These are phyloP conservation scores for Colletotrichum tamarilloi DNA, from an alignment of 2,329 filamentous ascomycete genomes.

Conservation along the genomic window DNA sequence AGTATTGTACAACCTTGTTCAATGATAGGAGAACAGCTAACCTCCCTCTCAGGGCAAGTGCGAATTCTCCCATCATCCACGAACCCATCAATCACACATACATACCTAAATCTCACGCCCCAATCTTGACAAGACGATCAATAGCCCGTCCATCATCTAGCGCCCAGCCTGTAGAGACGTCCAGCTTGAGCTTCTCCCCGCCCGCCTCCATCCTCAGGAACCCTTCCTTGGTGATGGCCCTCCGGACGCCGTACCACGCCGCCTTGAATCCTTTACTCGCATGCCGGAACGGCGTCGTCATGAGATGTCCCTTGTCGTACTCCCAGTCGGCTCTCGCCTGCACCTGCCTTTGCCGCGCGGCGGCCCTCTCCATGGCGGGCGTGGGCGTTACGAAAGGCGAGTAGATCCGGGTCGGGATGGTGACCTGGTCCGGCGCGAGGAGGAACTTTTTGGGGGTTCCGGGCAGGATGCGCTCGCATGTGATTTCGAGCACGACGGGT, in stretches of 20 bases:
- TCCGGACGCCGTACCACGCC: slow-evolving; percentile 57
- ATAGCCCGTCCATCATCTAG: slow-evolving; percentile 69
- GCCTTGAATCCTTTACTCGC: slow-evolving; percentile 52
- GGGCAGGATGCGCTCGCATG: slow-evolving; percentile 61
- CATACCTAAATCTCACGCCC: not conserved
- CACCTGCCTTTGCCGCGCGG: slow-evolving; percentile 50
- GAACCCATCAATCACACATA: not conserved
- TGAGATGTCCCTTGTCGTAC: slow-evolving; percentile 65
- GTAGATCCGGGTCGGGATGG: slow-evolving; percentile 50
- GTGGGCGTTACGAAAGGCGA: slow-evolving; percentile 34
- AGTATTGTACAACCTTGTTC: not conserved
- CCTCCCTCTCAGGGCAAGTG: not conserved
- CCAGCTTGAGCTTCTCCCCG: slow-evolving; percentile 65
- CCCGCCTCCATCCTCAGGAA: slow-evolving; percentile 63
- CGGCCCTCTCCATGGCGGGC: slow-evolving; percentile 41
- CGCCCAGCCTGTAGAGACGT: slow-evolving; percentile 67
- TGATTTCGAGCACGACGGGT: slow-evolving; percentile 63
- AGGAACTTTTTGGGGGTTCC: slow-evolving; percentile 57
- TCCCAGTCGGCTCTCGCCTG: slow-evolving; percentile 53
- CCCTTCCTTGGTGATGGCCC: slow-evolving; percentile 67
- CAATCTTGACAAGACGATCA: slow-evolving; percentile 60
- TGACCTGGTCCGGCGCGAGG: slow-evolving; percentile 49
- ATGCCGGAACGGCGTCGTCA: slow-evolving; percentile 69
- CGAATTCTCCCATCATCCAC: not conserved
- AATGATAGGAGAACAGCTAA: not conserved